Evolutionary conservation across 2,329 filamentous ascomycete species (phyloP), one percentile per base, ranked within the genome.

Genomic region (Fusarium subtropicale): DNA sequence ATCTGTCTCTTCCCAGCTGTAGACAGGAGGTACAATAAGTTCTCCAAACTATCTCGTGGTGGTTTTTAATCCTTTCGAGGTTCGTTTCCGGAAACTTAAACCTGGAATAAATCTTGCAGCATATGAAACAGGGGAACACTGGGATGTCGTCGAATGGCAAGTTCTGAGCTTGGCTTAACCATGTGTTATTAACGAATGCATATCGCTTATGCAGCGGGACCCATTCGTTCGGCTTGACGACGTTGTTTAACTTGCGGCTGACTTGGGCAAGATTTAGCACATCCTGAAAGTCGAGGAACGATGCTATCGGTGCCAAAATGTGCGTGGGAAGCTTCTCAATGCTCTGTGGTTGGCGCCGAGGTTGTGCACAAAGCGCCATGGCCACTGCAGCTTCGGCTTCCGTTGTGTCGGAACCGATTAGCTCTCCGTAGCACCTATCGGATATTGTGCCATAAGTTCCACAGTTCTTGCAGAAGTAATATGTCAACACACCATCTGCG

Each of bases 381-480:
- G 42, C 26, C 20, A 30, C 34, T 3, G 36, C 26, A 13, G 34
- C 16, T 18, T 45, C 47, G 1, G 42, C 39, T 13, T 47, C 24
- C 7, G 7, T 13, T 5, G 24, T 44, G 6, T 41, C 31, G 8
- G 13, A 6, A 4, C 48, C 18, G 3, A 68, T 12, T 4, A n/a
- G 28, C 3, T 46, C 22, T 7, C 66, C 66, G 8, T 22, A 16
- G 4, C 71, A 73, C 16, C 24, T 70, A 10, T 36, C 48, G 18
- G 71, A 71, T n/a, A 33, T 34, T 9, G 66, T 73, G 16, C 42
- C 41, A 51, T 52, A 64, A 13, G 50, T 33, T 11, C 68, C 57
- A 30, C 70, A 73, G 33, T 70, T 71, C 42, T 68, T 66, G n/a
- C 71, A 73, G 33, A 68, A 63, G 41, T 71, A 73, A 20, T 73